phyloP scores from a whole-genome alignment of 2,329 filamentous ascomycete genomes.

The Pseudogymnoascus sp. region DNA sequence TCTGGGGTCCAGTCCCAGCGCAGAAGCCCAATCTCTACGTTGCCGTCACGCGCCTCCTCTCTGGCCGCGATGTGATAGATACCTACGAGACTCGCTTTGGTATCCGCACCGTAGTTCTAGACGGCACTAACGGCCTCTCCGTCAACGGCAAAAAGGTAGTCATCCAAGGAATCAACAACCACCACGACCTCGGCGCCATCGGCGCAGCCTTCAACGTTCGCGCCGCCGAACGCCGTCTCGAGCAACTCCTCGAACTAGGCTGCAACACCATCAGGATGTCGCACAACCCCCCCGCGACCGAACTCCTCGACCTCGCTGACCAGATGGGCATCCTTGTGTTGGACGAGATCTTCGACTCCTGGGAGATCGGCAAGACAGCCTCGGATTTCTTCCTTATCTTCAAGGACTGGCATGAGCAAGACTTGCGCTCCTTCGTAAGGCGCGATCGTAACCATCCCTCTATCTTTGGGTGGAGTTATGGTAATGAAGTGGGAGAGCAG shows the following conservation, averaged over 20 bases:
- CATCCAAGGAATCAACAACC: conserved; percentile 44
- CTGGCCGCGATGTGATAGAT: conserved; percentile 31
- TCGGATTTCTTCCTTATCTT: conserved; percentile 49
- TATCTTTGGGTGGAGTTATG: conserved; percentile 45
- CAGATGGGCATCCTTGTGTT: conserved; percentile 44
- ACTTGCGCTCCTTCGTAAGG: conserved; percentile 43
- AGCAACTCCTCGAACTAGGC: conserved; percentile 44
- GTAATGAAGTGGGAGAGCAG: conserved; percentile 50
- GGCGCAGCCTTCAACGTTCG: conserved; percentile 45
- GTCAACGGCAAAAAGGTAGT: conserved; percentile 41
- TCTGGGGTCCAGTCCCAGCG: conserved; percentile 43
- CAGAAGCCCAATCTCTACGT: conserved; percentile 44
- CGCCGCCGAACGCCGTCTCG: conserved; percentile 42
- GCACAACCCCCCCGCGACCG: conserved; percentile 47
- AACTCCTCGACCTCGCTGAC: conserved; percentile 45
- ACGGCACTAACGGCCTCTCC: conserved; percentile 35
- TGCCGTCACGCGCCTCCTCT: conserved; percentile 37
- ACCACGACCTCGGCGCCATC: conserved; percentile 45
- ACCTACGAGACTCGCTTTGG: conserved; percentile 46
- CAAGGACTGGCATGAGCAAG: conserved; percentile 46
- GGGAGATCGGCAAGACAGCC: conserved; percentile 37
- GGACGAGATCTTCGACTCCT: conserved; percentile 49
- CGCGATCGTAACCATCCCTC: conserved; percentile 51
- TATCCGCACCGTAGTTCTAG: conserved; percentile 39
- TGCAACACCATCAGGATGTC: conserved; percentile 44